These are phyloP conservation scores for Chlamydomonas incerta DNA, from an alignment of 139 green algal genomes.

Conservation along the genomic window DNA sequence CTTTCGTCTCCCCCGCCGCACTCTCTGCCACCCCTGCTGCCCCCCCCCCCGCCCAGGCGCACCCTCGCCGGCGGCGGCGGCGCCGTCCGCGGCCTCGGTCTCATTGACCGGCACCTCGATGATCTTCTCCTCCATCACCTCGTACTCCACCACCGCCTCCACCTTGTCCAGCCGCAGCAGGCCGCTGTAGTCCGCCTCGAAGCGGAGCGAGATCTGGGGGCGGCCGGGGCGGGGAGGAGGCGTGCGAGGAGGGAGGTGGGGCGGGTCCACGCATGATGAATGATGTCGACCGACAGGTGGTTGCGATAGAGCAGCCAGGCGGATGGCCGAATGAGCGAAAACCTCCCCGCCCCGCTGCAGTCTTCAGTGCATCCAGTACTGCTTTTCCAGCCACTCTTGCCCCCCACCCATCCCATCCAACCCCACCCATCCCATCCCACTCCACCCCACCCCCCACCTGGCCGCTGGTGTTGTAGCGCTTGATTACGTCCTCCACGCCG, in stretches of 20 bases:
- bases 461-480: constrained; percentile 68
- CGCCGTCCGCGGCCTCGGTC: background rate
- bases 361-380: too few species aligned
- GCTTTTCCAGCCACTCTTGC: too few species aligned
- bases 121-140: constrained; percentile 64
- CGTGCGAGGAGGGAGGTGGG: too few species aligned
- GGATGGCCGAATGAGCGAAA: too few species aligned
- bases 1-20: too few species aligned
- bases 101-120: constrained; percentile 60
- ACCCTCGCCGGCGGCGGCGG: constrained; percentile 1
- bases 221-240: background rate
- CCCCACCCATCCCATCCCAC: background rate
- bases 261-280: too few species aligned
- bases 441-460: constrained; percentile 5
- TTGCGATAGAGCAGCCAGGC: too few species aligned
- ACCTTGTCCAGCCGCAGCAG: constrained; percentile 76
- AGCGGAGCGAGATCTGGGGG: constrained; percentile 48
- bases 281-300: too few species aligned
- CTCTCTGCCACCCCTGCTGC: too few species aligned
- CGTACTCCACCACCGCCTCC: constrained; percentile 62
- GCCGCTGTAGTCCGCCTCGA: constrained; percentile 77
- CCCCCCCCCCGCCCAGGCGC: too few species aligned
- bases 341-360: too few species aligned
- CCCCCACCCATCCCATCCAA: too few species aligned
- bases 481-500: constrained; percentile 50